These are phyloP conservation scores for Serendipita indica DNA, from an alignment of 768 basidiomycete genomes.

Conservation along the genomic window DNA sequence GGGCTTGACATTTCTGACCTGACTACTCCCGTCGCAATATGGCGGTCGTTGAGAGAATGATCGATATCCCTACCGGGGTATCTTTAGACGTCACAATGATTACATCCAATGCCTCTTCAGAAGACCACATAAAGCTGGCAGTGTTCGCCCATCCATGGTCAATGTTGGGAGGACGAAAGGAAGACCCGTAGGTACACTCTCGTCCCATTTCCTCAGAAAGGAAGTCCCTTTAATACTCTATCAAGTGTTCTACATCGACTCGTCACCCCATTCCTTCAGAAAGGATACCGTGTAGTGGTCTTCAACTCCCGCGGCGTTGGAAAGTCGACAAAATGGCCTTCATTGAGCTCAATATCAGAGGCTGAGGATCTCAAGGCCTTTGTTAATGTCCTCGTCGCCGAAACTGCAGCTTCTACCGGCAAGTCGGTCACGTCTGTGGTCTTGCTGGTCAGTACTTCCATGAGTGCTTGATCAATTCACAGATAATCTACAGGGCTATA, in stretches of 20 bases:
- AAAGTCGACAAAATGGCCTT: slow-evolving; percentile 53
- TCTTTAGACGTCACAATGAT: neutral
- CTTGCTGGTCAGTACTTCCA: slow-evolving; percentile 37
- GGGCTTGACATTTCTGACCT: neutral
- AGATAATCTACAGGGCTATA: slow-evolving; percentile 50
- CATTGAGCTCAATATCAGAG: slow-evolving; percentile 58
- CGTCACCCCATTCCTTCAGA: slow-evolving; percentile 25
- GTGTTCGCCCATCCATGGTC: slow-evolving; percentile 77
- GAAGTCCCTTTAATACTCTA: slow-evolving; percentile 10
- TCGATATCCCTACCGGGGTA: neutral
- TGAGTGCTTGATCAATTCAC: slow-evolving; percentile 4
- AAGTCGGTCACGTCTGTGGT: slow-evolving; percentile 29
- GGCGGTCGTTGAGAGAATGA: neutral
- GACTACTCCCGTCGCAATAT: too few relatives aligned
- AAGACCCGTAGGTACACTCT: slow-evolving; percentile 49
- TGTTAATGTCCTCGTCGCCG: slow-evolving; percentile 37
- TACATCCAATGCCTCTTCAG: neutral
- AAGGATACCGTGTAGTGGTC: slow-evolving; percentile 42
- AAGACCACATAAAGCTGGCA: slow-evolving; percentile 22
- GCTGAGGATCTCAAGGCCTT: slow-evolving; percentile 52
- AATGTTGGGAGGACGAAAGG: slow-evolving; percentile 64
- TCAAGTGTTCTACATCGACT: slow-evolving; percentile 27
- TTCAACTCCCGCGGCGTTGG: slow-evolving; percentile 75
- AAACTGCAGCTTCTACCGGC: slow-evolving; percentile 27
- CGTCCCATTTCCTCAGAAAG: neutral